Conservation (phyloP, 2,329 filamentous ascomycete genomes). For the Sclerotinia minor region DNA sequence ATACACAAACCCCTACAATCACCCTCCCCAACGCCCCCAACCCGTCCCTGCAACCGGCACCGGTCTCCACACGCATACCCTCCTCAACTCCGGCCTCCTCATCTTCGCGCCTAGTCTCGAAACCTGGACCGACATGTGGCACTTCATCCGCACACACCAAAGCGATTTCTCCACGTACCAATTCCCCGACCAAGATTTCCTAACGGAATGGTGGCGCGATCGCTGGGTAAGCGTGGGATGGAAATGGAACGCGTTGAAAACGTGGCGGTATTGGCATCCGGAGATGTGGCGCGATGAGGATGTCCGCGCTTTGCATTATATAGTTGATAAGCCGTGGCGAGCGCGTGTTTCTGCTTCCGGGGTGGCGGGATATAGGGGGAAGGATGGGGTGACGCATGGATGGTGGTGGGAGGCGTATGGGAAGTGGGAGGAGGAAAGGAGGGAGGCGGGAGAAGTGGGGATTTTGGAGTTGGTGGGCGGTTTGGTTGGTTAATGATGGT, state of each 20-base stretch:
- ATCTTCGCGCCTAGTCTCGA: slow-evolving; percentile 51
- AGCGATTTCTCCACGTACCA: slow-evolving; percentile 42
- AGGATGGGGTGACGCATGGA: neutral
- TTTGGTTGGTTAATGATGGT: neutral
- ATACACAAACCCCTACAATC: slow-evolving; percentile 43
- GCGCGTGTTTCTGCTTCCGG: neutral
- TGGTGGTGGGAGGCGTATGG: slow-evolving; percentile 10
- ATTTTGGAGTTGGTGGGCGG: neutral
- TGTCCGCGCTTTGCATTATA: neutral
- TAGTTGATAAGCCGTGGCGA: neutral
- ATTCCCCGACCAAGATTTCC: slow-evolving; percentile 59
- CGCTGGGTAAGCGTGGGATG: slow-evolving; percentile 58
- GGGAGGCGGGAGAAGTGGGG: neutral
- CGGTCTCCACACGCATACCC: slow-evolving; percentile 41
- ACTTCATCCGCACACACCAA: slow-evolving; percentile 28
- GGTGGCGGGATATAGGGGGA: neutral
- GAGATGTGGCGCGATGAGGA: slow-evolving; percentile 44
- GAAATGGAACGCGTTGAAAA: slow-evolving; percentile 41
- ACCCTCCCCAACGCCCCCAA: no score
- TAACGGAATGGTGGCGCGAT: slow-evolving; percentile 53
- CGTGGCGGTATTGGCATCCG: slow-evolving; percentile 9
- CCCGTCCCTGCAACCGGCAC: neutral
- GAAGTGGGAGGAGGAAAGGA: neutral
- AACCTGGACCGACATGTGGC: slow-evolving; percentile 42
- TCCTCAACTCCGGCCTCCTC: slow-evolving; percentile 55